Evolutionary conservation across 306 rosid genomes (phyloP).

Genomic region (Oxytropis ochrocephala): DNA sequence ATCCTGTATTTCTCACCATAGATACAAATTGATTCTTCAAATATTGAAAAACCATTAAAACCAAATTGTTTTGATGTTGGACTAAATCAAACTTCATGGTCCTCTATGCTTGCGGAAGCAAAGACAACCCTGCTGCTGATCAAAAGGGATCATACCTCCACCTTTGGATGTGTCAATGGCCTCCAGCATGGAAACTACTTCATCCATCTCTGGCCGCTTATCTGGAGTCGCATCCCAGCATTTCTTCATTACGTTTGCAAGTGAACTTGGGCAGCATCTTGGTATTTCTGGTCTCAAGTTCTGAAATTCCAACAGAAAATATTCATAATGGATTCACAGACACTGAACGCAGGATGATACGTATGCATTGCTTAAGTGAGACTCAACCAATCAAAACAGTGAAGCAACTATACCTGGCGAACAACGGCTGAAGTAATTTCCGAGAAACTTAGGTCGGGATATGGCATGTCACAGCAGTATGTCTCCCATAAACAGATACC

Average conservation of each 20-base stretch:
- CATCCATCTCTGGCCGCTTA: constrained; percentile 97
- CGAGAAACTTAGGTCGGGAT: constrained; percentile 93
- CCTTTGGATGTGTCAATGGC: constrained; percentile 93
- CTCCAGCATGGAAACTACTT: constrained; percentile 84
- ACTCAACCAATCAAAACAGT: neutral
- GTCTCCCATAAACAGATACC: constrained; percentile 96
- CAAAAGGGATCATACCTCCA: constrained; percentile 95
- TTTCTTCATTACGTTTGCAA: constrained; percentile 88
- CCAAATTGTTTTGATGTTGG: constrained; percentile 35
- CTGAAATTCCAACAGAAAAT: constrained; percentile 35
- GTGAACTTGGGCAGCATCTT: constrained; percentile 91
- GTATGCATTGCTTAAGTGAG: neutral
- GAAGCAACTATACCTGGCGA: constrained; percentile 61
- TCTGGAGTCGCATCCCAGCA: constrained; percentile 96
- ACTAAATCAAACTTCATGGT: constrained; percentile 42
- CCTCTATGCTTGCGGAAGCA: constrained; percentile 83
- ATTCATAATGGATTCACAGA: neutral
- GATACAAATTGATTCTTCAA: constrained; percentile 42
- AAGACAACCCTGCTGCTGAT: constrained; percentile 82
- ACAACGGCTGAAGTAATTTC: constrained; percentile 96
- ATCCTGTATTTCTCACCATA: constrained; percentile 42
- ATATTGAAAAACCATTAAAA: constrained; percentile 55
- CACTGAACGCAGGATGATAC: neutral
- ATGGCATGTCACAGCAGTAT: constrained; percentile 99
- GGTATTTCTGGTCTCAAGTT: constrained; percentile 96